Conservation (phyloP, 345 rosid genomes). For the Citrus sinensis region DVS_A1.0 CM039165.1:30902501-30903000, state of each 20-base stretch:
- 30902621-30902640: too few species aligned
- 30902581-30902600: background rate
- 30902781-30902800: background rate
- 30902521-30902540: background rate
- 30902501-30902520: background rate
- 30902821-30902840: background rate
- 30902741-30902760: too few species aligned
- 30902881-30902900: background rate
- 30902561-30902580: background rate
- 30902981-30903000: background rate
- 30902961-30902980: background rate
- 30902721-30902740: too few species aligned
- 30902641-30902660: background rate
- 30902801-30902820: background rate
- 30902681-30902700: background rate
- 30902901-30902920: background rate
- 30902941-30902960: background rate
- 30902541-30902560: background rate
- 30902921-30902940: background rate
- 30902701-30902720: too few species aligned
- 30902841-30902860: background rate
- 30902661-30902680: background rate
- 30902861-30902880: background rate
- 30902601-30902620: background rate
- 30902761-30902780: background rate